Evolutionary conservation across 352 stramenopile species (phyloP), one percentile per base, ranked within the genome.

Genomic region (Phytophthora cryptogea): DNA sequence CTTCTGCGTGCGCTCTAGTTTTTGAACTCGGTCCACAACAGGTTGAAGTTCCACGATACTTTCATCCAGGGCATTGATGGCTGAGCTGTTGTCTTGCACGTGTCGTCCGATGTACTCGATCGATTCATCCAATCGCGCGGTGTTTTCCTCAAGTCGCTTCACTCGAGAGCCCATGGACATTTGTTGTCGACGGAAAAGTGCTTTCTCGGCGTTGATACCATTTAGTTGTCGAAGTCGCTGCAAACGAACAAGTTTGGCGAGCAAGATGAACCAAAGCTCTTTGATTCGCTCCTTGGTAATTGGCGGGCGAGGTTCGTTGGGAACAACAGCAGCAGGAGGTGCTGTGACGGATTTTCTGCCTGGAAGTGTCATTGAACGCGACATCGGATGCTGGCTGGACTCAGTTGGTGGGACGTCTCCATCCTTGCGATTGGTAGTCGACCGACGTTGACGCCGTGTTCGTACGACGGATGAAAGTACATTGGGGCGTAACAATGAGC

Each of bases 121-220:
- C 13, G 74, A 72, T 40, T 81, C 76, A 42, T 89, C 79, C 13
- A 88, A 13, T 30, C 84, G 77, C 3, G 37, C 47, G 4, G 63
- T 59, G 0, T 74, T 76, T 53, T 89, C 79, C 54, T 91, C 82
- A 0, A 91, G 66, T 3, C 79, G 66, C 48, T 76, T 76, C 3
- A 91, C 74, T 2, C 79, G 79, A 8, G 76, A 70, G 1, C 82
- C 82, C 59, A 91, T 85, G 3, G 82, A 89, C 8, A 84, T 71
- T 51, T 87, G 81, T 30, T 87, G 63, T 39, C 74, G 78, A 9
- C 74, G 77, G 56, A 88, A 88, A 0, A 89, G 54, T 7, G 73
- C 66, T 52, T 70, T 72, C 27, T 89, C 79, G 10, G 74, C 59
- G 26, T 68, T 85, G 8, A 74, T 50, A 23, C 76, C 79, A 17